Evolutionary conservation across 208 protist genomes (phyloP).

Genomic region (Trypanosoma platydactyli): DNA sequence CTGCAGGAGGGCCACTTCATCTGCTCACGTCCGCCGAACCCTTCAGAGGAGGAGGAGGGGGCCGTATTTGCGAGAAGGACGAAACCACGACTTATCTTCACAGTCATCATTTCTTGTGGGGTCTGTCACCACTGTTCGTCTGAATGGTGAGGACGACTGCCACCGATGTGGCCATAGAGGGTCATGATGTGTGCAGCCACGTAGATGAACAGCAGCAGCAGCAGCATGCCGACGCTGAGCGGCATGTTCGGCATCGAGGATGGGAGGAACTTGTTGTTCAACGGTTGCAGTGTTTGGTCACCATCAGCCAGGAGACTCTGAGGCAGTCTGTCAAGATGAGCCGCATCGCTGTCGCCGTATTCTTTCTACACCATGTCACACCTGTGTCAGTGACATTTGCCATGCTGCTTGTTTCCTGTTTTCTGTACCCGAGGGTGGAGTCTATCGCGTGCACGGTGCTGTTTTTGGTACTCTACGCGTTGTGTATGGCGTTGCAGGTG

Average conservation of each 20-base stretch:
- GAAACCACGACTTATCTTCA: neutral
- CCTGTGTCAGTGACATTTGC: conserved; percentile 53
- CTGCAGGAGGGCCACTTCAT: too few species aligned
- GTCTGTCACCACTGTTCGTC: neutral
- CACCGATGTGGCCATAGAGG: conserved; percentile 5
- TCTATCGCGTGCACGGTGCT: conserved; percentile 61
- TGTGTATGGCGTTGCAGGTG: conserved; percentile 58
- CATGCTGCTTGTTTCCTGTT: conserved; percentile 70
- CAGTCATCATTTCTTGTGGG: too few species aligned
- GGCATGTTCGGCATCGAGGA: conserved; percentile 54
- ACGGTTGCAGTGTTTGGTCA: conserved; percentile 55
- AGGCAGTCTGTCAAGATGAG: conserved; percentile 36
- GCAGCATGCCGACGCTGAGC: conserved; percentile 13
- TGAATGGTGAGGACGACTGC: neutral
- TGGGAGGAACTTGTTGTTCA: conserved; percentile 66
- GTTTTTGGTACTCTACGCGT: conserved; percentile 61
- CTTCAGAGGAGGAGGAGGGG: too few species aligned
- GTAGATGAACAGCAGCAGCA: neutral
- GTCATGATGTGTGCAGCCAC: neutral
- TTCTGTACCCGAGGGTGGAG: conserved; percentile 44
- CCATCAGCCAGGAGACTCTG: conserved; percentile 42
- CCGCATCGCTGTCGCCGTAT: conserved; percentile 41
- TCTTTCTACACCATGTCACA: conserved; percentile 61
- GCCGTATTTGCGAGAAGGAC: conserved; percentile 6
- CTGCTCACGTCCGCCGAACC: too few species aligned